Evolutionary conservation across 306 rosid species (phyloP).

Genomic region (Acacia acuminata): DNA sequence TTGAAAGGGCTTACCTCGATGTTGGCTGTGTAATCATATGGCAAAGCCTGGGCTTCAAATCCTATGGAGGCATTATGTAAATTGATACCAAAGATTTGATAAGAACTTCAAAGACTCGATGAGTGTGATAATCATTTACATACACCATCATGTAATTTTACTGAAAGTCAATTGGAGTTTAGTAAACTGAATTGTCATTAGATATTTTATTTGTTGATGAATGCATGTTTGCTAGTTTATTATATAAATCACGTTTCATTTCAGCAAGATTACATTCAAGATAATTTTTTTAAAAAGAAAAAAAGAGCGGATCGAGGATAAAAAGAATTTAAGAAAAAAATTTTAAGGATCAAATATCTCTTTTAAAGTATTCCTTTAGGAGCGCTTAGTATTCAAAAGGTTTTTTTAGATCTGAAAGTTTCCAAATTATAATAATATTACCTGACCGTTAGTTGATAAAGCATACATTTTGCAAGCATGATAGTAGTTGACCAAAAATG

Average conservation of each 20-base stretch:
- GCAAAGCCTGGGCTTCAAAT: slow-evolving; percentile 40
- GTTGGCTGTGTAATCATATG: slow-evolving; percentile 59
- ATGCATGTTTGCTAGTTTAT: neutral
- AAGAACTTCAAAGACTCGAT: neutral
- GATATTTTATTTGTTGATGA: neutral
- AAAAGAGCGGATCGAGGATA: neutral
- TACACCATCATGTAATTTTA: neutral
- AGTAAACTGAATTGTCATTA: neutral
- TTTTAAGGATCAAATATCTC: too few species aligned
- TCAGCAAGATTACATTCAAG: neutral
- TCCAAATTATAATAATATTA: too few species aligned
- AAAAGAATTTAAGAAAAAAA: neutral
- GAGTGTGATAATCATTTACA: neutral
- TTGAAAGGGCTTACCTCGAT: slow-evolving; percentile 39
- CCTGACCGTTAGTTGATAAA: too few species aligned
- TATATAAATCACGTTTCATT: neutral
- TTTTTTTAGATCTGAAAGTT: neutral
- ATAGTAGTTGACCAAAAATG: too few species aligned
- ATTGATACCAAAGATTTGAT: neutral
- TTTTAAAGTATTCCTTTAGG: too few species aligned
- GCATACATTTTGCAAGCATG: too few species aligned
- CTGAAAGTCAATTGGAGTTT: neutral
- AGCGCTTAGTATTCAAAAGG: too few species aligned
- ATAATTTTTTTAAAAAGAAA: neutral
- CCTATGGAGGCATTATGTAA: slow-evolving; percentile 34